Evolutionary conservation across 1,139 yeast species (phyloP).

Genomic region (Blastobotrys indianensis): DNA sequence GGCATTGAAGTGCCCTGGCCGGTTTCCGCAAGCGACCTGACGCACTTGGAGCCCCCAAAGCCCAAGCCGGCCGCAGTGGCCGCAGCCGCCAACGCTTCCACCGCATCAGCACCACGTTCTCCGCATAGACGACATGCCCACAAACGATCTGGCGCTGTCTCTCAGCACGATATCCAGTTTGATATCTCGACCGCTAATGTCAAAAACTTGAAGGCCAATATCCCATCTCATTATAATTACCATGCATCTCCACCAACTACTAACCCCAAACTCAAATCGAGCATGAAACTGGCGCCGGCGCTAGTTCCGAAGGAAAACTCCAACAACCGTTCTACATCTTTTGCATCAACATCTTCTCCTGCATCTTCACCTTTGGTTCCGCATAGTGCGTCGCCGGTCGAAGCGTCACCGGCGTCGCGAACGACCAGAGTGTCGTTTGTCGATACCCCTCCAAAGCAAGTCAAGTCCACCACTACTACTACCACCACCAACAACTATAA

Average conservation of each 20-base stretch:
- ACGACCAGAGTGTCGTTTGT: conserved; percentile 10
- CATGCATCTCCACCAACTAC: background rate
- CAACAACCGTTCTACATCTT: conserved; percentile 5
- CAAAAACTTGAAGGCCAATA: background rate
- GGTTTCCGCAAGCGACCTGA: conserved; percentile 5
- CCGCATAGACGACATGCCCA: conserved; percentile 18
- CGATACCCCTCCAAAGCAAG: conserved; percentile 3
- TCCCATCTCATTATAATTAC: background rate
- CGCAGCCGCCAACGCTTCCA: background rate
- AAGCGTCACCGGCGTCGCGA: background rate
- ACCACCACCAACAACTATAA: background rate
- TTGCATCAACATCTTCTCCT: conserved; percentile 8
- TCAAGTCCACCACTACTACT: background rate
- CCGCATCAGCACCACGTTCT: conserved; percentile 10
- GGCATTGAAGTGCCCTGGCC: conserved; percentile 13
- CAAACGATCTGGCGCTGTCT: conserved; percentile 16
- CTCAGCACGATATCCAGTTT: conserved; percentile 14
- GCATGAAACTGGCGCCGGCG: conserved; percentile 1
- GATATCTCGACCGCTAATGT: background rate
- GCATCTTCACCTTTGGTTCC: conserved; percentile 3
- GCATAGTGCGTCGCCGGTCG: conserved; percentile 1
- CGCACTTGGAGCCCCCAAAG: conserved; percentile 1
- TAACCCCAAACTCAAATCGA: background rate
- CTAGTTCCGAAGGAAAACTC: background rate
- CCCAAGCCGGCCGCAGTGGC: background rate